phyloP scores from a whole-genome alignment of 805 yeast genomes.

The Komagataella phaffii region DNA sequence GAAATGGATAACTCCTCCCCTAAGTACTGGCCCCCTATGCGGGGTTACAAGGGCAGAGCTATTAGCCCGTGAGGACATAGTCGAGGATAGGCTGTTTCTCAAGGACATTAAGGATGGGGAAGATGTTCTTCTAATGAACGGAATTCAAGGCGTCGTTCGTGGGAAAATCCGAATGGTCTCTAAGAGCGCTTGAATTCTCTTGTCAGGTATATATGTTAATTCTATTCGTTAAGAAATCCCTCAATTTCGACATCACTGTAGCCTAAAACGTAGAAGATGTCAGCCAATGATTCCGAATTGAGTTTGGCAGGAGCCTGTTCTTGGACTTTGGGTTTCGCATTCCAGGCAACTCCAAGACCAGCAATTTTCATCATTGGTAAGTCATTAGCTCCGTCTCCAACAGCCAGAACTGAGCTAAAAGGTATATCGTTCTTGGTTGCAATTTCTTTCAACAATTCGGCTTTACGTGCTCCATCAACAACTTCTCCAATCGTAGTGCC shows the following conservation, averaged over 20 bases:
- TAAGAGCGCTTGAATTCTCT: background rate
- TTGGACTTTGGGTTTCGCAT: conserved; percentile 92
- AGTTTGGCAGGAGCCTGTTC: conserved; percentile 67
- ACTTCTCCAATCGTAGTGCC: conserved; percentile 73
- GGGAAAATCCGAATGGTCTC: conserved; percentile 21
- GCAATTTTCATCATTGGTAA: conserved; percentile 83
- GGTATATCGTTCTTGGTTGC: conserved; percentile 42
- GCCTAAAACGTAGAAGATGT: conserved; percentile 74
- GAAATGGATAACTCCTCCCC: conserved; percentile 72
- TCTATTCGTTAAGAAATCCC: conserved; percentile 7
- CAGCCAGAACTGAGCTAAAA: conserved; percentile 51
- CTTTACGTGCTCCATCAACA: conserved; percentile 81
- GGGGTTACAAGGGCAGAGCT: conserved; percentile 69
- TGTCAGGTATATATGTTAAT: background rate
- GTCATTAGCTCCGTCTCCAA: conserved; percentile 98
- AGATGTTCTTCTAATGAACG: conserved; percentile 64
- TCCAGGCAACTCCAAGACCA: conserved; percentile 94
- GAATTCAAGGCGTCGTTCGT: conserved; percentile 64
- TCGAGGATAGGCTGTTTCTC: conserved; percentile 35
- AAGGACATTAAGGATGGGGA: conserved; percentile 50
- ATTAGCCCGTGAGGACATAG: conserved; percentile 34
- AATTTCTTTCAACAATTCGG: conserved; percentile 50
- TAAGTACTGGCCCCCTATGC: conserved; percentile 69
- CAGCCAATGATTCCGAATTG: conserved; percentile 61
- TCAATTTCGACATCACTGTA: conserved; percentile 42